These are phyloP conservation scores for Calamus simplicifolius DNA, from an alignment of 176 grass and related monocot species.

Conservation along the genomic window DNA sequence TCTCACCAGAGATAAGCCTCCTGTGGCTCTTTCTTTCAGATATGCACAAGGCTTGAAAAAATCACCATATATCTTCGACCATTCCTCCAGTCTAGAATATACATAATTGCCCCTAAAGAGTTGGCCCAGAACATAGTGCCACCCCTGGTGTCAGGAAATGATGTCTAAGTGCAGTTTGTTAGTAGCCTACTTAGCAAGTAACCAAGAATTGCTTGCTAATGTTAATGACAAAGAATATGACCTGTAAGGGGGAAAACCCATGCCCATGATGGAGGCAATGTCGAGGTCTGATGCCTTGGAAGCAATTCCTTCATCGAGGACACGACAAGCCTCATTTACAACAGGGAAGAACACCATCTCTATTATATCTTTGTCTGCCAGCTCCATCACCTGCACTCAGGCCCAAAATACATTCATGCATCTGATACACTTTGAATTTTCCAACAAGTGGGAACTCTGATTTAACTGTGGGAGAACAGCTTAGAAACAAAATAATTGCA, in stretches of 20 bases:
- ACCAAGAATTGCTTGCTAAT: neutral
- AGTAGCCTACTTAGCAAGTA: neutral
- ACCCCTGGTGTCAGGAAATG: conserved; percentile 37
- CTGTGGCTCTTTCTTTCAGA: conserved; percentile 63
- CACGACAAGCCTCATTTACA: conserved; percentile 5
- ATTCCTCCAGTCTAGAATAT: conserved; percentile 57
- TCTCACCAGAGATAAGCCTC: conserved; percentile 73
- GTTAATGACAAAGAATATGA: neutral
- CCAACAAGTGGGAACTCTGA: neutral
- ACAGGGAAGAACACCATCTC: conserved; percentile 10
- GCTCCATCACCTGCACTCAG: conserved; percentile 54
- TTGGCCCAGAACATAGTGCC: conserved; percentile 86
- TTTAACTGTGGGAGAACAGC: neutral
- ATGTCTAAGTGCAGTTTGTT: neutral
- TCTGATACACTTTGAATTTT: neutral
- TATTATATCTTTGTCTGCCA: conserved; percentile 9
- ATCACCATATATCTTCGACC: conserved; percentile 59
- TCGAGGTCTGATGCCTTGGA: conserved; percentile 7
- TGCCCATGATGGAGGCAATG: conserved; percentile 42
- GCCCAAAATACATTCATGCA: conserved; percentile 8
- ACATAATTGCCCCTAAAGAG: conserved; percentile 67
- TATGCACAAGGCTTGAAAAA: conserved; percentile 87
- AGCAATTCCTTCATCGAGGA: conserved; percentile 7
- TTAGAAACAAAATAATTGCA: neutral
- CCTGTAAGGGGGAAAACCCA: conserved; percentile 94